Conservation (phyloP, 2,329 filamentous ascomycete species). For the Pseudogymnoascus sp. region DNA sequence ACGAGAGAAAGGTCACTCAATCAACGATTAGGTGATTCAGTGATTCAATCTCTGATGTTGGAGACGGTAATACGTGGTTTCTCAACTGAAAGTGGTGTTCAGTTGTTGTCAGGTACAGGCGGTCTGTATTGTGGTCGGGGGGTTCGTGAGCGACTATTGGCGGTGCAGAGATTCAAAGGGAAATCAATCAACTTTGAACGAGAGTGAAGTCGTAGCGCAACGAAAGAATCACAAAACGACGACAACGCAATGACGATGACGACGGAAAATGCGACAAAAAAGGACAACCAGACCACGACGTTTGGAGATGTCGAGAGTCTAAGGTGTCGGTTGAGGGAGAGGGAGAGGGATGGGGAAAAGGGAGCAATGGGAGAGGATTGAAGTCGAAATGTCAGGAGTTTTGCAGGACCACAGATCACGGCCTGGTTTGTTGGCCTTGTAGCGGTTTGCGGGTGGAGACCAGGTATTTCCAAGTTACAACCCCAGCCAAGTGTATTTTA, state of each 20-base stretch:
- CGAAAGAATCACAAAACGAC: conserved; percentile 12
- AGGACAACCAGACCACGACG: conserved; percentile 12
- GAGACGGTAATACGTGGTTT: neutral
- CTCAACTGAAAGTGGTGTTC: neutral
- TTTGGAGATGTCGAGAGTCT: conserved; percentile 11
- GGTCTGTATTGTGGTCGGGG: neutral
- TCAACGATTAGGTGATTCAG: conserved; percentile 1
- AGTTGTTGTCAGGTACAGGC: neutral
- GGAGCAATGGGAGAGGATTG: conserved; percentile 4
- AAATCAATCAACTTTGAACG: conserved; percentile 5
- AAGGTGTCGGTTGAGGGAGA: neutral
- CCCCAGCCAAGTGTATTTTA: neutral
- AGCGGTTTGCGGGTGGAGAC: neutral
- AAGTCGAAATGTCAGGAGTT: conserved; percentile 10
- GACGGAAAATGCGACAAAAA: conserved; percentile 18
- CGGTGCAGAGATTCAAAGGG: neutral
- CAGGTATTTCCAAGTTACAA: neutral
- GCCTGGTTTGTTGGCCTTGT: neutral
- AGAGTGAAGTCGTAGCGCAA: neutral
- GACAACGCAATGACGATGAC: conserved; percentile 13
- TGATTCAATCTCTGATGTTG: neutral
- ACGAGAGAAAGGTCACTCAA: neutral
- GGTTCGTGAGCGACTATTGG: neutral
- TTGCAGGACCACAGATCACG: neutral
- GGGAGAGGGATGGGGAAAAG: conserved; percentile 11